These are phyloP conservation scores for Seminavis robusta DNA, from an alignment of 108 stramenopile species.

Conservation along the genomic window DNA sequence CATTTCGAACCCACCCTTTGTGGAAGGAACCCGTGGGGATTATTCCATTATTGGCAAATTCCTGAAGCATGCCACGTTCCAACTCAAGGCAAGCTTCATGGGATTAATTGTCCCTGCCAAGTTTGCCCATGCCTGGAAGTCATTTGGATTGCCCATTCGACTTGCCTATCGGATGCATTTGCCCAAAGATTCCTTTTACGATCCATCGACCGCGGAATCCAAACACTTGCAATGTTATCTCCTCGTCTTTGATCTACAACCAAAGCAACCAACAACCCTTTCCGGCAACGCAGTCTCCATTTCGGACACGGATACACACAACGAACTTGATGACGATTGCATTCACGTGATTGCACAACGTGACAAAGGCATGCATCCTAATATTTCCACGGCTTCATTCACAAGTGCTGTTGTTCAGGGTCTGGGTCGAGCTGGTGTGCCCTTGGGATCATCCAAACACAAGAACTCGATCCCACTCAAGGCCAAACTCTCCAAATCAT, in stretches of 20 bases:
- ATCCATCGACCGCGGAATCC: slow-evolving; percentile 19
- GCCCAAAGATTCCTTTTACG: slow-evolving; percentile 39
- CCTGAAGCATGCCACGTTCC: slow-evolving; percentile 27
- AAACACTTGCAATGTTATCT: slow-evolving; percentile 27
- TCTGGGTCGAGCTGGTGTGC: slow-evolving; percentile 7
- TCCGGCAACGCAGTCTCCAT: too few species aligned
- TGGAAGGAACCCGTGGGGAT: slow-evolving; percentile 27
- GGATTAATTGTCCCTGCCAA: slow-evolving; percentile 35
- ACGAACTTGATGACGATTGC: too few species aligned
- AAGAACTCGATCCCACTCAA: slow-evolving; percentile 9
- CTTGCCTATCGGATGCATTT: slow-evolving; percentile 25
- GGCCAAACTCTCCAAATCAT: slow-evolving; percentile 12
- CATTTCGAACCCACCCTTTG: slow-evolving; percentile 47
- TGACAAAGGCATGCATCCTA: slow-evolving; percentile 23
- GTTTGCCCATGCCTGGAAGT: slow-evolving; percentile 36
- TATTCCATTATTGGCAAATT: slow-evolving; percentile 32
- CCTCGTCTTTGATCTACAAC: slow-evolving; percentile 21
- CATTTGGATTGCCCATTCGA: slow-evolving; percentile 22
- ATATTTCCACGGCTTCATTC: slow-evolving; percentile 27
- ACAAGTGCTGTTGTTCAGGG: slow-evolving; percentile 14
- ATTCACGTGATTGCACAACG: slow-evolving; percentile 9
- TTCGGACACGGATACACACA: too few species aligned
- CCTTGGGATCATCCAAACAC: slow-evolving; percentile 10
- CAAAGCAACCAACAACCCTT: too few species aligned
- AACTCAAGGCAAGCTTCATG: slow-evolving; percentile 18